Evolutionary conservation across 176 grass and related monocot species (phyloP).

Genomic region (Oryza punctata): DNA sequence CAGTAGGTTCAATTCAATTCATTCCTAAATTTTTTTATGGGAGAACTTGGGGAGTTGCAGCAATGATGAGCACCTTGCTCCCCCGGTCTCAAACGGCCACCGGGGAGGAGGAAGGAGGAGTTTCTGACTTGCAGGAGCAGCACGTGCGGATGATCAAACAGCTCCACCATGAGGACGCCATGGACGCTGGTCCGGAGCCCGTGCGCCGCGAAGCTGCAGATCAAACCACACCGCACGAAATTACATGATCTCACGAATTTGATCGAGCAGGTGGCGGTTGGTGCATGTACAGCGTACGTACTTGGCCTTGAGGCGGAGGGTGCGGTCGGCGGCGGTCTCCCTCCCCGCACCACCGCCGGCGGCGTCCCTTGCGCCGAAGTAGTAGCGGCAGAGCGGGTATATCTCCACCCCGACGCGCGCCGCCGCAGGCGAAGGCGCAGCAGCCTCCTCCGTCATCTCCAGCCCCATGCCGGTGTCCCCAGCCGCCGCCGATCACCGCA

Average conservation of each 20-base stretch:
- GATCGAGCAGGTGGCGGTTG: not conserved
- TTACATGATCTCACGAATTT: not conserved
- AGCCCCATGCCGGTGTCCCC: slow-evolving; percentile 30
- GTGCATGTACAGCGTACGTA: not conserved
- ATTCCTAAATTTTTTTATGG: too few species aligned
- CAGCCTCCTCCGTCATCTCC: slow-evolving; percentile 23
- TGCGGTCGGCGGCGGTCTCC: slow-evolving; percentile 46
- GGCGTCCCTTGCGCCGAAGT: slow-evolving; percentile 56
- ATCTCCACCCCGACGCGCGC: slow-evolving; percentile 32
- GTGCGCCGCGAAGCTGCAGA: slow-evolving; percentile 51
- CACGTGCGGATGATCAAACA: slow-evolving; percentile 61
- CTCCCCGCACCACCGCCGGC: not conserved
- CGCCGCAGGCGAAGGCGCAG: not conserved
- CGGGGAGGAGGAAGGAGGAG: slow-evolving; percentile 59
- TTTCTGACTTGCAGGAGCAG: slow-evolving; percentile 71
- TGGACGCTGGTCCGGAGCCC: slow-evolving; percentile 63
- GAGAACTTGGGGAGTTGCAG: not conserved
- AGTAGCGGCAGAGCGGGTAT: slow-evolving; percentile 56
- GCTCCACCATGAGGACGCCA: slow-evolving; percentile 63
- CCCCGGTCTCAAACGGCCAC: slow-evolving; percentile 52
- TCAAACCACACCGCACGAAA: not conserved
- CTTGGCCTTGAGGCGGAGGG: slow-evolving; percentile 53
- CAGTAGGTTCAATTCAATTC: too few species aligned
- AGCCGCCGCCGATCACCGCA: not conserved
- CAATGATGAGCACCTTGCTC: slow-evolving; percentile 49